Evolutionary conservation across 2,329 filamentous ascomycete species (phyloP).

Genomic region (Fusarium beomiforme): DNA sequence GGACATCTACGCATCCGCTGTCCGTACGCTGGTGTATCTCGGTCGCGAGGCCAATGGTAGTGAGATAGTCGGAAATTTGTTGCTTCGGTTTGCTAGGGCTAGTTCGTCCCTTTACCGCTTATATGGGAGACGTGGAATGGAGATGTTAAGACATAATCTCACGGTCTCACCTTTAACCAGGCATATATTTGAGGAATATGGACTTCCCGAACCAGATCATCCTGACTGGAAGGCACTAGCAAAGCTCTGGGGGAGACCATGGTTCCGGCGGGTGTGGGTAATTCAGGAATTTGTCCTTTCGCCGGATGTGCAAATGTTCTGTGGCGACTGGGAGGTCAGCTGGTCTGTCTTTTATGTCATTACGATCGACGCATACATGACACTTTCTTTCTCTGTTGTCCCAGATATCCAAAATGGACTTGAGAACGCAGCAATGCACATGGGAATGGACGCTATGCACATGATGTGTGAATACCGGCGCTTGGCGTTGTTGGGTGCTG

Average conservation of each 20-base stretch:
- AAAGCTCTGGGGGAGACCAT: not conserved
- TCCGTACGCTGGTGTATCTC: not conserved
- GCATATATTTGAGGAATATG: rapidly evolving
- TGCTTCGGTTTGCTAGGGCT: rapidly evolving
- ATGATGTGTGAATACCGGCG: not conserved
- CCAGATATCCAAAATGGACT: not conserved
- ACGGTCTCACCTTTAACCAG: not conserved
- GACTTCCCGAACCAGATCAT: rapidly evolving
- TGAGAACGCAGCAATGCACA: rapidly evolving
- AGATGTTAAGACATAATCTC: rapidly evolving
- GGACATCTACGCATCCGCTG: not conserved
- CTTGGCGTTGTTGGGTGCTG: rapidly evolving
- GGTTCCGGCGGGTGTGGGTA: not conserved
- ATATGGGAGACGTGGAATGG: not conserved
- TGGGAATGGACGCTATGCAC: not conserved
- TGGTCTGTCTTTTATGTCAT: not conserved
- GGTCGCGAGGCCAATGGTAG: not conserved
- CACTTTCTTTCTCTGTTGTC: not conserved
- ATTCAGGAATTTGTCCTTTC: not conserved
- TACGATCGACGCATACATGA: not conserved
- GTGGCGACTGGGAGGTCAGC: not conserved
- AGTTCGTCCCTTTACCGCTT: rapidly evolving
- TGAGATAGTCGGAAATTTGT: rapidly evolving
- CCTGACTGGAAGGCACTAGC: not conserved
- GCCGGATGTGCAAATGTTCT: not conserved